phyloP scores from a whole-genome alignment of 1,284 basidiomycete species.

The Heliocybe sulcata region DNA sequence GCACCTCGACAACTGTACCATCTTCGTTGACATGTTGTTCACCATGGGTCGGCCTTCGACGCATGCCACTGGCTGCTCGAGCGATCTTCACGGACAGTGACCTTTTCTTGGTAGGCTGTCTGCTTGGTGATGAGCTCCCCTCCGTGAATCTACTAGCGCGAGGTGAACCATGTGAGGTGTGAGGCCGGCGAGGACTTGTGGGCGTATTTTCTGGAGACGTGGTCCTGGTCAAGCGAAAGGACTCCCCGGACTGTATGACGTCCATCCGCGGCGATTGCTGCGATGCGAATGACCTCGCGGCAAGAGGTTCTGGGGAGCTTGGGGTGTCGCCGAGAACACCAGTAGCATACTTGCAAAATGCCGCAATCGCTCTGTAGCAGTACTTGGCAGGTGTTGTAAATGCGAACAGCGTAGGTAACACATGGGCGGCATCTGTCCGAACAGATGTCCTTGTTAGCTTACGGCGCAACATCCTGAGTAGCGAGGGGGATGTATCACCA shows the following conservation, averaged over 20 bases:
- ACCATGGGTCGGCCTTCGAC: background rate
- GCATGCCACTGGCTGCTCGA: background rate
- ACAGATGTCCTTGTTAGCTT: background rate
- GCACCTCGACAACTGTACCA: background rate
- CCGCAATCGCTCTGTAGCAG: constrained; percentile 67
- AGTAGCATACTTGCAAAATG: constrained; percentile 58
- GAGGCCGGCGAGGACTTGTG: background rate
- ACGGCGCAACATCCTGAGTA: background rate
- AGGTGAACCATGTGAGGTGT: background rate
- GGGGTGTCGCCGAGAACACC: constrained; percentile 26
- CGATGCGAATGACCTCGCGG: background rate
- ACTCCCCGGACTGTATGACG: background rate
- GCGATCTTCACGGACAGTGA: background rate
- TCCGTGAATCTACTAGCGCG: too few relatives aligned
- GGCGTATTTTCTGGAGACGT: background rate
- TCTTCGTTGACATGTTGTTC: background rate
- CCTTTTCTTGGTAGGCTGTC: too few relatives aligned
- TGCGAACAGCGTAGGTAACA: constrained; percentile 73
- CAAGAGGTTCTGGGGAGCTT: background rate
- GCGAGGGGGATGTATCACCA: constrained; percentile 30
- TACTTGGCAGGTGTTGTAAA: constrained; percentile 81
- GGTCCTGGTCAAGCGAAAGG: background rate
- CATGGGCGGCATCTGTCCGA: constrained; percentile 60
- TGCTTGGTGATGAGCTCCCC: too few relatives aligned
- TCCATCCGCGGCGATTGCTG: background rate